Conservation (phyloP, 2,329 filamentous ascomycete genomes). For the Beauveria caledonica region DNA sequence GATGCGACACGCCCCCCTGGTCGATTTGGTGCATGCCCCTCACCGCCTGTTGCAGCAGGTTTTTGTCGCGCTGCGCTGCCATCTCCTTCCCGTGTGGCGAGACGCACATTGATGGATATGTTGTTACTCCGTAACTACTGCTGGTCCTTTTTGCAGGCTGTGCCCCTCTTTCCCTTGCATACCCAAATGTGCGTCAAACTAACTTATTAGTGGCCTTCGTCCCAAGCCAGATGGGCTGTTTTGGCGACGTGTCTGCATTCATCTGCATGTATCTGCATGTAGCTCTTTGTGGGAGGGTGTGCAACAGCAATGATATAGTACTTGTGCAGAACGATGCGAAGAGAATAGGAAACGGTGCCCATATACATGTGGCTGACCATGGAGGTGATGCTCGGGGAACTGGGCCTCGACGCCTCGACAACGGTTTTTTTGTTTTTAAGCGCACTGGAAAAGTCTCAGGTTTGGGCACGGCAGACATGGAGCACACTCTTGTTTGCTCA, state of each 20-base stretch:
- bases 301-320: not conserved
- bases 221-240: slow-evolving; percentile 8
- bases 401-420: not conserved
- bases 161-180: slow-evolving; percentile 12
- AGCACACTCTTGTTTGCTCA: not conserved
- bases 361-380: not conserved
- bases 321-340: not conserved
- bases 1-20: not conserved
- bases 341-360: not conserved
- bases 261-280: not conserved
- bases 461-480: not conserved
- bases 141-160: not conserved
- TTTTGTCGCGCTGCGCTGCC: not conserved
- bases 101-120: slow-evolving; percentile 1
- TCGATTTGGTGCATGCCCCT: slow-evolving; percentile 4
- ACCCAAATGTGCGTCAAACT: slow-evolving; percentile 9
- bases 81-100: not conserved
- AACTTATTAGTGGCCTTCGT: not conserved
- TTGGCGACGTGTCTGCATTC: not conserved
- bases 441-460: not conserved
- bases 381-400: not conserved
- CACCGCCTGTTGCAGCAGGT: slow-evolving; percentile 6
- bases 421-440: not conserved
- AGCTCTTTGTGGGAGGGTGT: not conserved
- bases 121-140: too few species aligned